These are phyloP conservation scores for Oryza officinalis DNA, from an alignment of 176 grass and related monocot species.

Conservation along the genomic window DNA sequence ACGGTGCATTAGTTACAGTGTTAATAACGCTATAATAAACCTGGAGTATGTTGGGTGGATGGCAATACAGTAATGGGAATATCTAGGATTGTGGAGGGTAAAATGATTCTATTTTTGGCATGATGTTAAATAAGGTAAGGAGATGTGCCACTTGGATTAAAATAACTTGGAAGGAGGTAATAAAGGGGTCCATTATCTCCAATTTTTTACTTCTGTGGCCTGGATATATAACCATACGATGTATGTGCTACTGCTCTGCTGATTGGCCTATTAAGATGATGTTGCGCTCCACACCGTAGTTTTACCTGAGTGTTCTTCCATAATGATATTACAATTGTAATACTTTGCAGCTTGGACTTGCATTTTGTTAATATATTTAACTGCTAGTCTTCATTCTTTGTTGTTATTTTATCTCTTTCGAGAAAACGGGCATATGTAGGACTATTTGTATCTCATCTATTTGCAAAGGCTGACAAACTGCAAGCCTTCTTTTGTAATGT, in stretches of 20 bases:
- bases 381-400: background rate
- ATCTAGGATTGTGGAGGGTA: background rate
- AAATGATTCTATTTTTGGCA: constrained; percentile 2
- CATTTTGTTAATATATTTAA: background rate
- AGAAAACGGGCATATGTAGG: background rate
- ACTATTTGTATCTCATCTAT: background rate
- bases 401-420: background rate
- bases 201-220: background rate
- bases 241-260: background rate
- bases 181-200: background rate
- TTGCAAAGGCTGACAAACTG: background rate
- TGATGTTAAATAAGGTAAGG: background rate
- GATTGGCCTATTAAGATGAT: background rate
- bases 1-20: background rate
- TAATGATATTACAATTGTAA: background rate
- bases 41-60: background rate
- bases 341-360: background rate
- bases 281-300: background rate
- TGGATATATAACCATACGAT: background rate
- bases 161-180: background rate
- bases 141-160: background rate
- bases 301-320: background rate
- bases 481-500: background rate
- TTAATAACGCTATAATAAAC: background rate
- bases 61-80: background rate